Base-by-base conservation (phyloP, 1,139 yeast genomes). In the Pichia sp. region DNA sequence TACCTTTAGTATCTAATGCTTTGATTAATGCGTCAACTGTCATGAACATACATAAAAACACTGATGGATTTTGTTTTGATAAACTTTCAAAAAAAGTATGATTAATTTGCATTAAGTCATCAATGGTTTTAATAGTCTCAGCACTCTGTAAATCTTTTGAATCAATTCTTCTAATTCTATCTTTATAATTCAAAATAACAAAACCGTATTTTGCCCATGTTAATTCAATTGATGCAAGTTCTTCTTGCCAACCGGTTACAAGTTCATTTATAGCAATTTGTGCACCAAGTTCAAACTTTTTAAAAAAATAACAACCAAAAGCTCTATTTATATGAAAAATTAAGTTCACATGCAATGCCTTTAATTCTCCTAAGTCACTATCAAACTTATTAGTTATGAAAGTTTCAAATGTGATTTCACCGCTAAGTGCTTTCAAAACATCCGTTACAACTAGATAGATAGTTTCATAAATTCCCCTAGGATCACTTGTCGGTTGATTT, bases 11-110 rank as follows among this genome's bases (percentile, higher is more conserved):
- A 12, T 62, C 59, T 24, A 58, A 12, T 52, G 46, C 42, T 16
- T 49, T 54, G 42, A 62, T 45, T 41, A 71, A 61, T 1, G 77
- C 77, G 43, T 63, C 61, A 27, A 74, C 53, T 4, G 70, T 57
- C 35, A 67, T 53, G 45, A 60, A 60, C 56, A 71, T 72, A 34
- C 71, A 61, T 22, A 56, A 55, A 53, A 74, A 74, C 45, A 66
- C 69, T 3, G 61, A 47, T 1, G 75, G 74, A 50, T 69, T 66
- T 1, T 65, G 56, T 6, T 60, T 61, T 4, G 70, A 56, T 72
- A 75, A 72, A 37, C 63, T 47, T 12, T 58, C 63, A 47, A 71
- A 63, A 62, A 26, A 56, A 50, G n/a, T 56, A 47, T 12, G 62
- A 50, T 25, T 50, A 48, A 3, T 50, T 46, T 39, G 43, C 29